Evolutionary conservation across 2,329 filamentous ascomycete genomes (phyloP), one percentile per base, ranked within the genome.

Genomic region (Apiospora phragmitis): DNA sequence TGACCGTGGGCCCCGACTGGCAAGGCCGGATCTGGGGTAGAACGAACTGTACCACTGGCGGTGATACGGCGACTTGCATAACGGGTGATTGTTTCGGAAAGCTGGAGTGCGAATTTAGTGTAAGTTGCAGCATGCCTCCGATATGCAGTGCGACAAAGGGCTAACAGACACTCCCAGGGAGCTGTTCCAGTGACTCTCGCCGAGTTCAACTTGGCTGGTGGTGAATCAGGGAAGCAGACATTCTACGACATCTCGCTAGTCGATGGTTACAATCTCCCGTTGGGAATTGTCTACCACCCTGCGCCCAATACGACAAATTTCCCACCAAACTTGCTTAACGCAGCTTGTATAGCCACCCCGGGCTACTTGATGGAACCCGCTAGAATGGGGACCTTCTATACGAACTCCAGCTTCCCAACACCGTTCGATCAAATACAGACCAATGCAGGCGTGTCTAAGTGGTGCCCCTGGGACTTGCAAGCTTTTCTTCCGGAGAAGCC

Each of bases 211-310:
- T 86, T 95, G 21, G 87, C 89, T 67, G 92, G 91, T 38, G 91
- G 91, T 41, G 82, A 86, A 59, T 84, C 85, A 29, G 83, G 83
- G 67, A 81, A 78, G 71, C 91, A 94, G 77, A 92, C 90, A 12
- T 96, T 94, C 79, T 95, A 95, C 82, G 93, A 96, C 80, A 93
- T 96, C 73, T 94, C 92, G 51, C 85, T 95, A 3, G 93, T 96
- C 29, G 93, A 96, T 78, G 93, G 93, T 67, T 95, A 95, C 86
- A 95, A 95, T 78, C 81, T 95, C 1, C 92, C 92, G 1, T 79
- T 95, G 72, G 91, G 89, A 41, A 88, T 90, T 77, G 84, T 86
- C 69, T 88, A 90, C 74, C 84, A 89, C 35, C 87, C 88, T 3
- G 87, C 90, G 29, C 85, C 87, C 69, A 91, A 93, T 75, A 86